phyloP scores from a whole-genome alignment of 306 rosid species.

The Rosa persica region DNA sequence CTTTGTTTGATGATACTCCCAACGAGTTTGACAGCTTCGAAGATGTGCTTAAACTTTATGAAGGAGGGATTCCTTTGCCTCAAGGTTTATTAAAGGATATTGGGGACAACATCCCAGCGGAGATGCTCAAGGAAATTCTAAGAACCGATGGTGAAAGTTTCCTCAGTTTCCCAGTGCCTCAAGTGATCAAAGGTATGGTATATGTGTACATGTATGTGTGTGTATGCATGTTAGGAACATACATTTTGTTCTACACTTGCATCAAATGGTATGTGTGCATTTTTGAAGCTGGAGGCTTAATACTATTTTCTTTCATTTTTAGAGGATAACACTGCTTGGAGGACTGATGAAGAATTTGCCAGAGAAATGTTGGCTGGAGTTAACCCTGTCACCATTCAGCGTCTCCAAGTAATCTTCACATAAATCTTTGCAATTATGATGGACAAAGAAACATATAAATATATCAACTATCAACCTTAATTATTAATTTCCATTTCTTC shows the following conservation, averaged over 20 bases:
- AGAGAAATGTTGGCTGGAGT: conserved; percentile 61
- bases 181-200: conserved; percentile 63
- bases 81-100: conserved; percentile 37
- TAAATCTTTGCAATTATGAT: too few species aligned
- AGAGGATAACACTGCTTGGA: conserved; percentile 43
- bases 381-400: conserved; percentile 42
- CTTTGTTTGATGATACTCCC: conserved; percentile 50
- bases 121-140: conserved; percentile 63
- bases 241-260: too few species aligned
- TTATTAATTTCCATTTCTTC: too few species aligned
- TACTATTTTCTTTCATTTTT: too few species aligned
- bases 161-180: conserved; percentile 62
- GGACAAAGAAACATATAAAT: too few species aligned
- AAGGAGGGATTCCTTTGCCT: conserved; percentile 65
- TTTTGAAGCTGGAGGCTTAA: too few species aligned
- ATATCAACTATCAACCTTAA: too few species aligned
- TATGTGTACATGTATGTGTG: too few species aligned
- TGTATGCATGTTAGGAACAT: too few species aligned
- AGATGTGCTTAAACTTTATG: conserved; percentile 59
- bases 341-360: conserved; percentile 63
- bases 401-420: conserved; percentile 51
- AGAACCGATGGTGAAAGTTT: conserved; percentile 51
- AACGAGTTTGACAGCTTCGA: conserved; percentile 68
- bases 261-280: too few species aligned
- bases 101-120: conserved; percentile 44